These are phyloP conservation scores for Panicum hallii DNA, from an alignment of 202 grass and related monocot genomes.

Conservation along the genomic window DNA sequence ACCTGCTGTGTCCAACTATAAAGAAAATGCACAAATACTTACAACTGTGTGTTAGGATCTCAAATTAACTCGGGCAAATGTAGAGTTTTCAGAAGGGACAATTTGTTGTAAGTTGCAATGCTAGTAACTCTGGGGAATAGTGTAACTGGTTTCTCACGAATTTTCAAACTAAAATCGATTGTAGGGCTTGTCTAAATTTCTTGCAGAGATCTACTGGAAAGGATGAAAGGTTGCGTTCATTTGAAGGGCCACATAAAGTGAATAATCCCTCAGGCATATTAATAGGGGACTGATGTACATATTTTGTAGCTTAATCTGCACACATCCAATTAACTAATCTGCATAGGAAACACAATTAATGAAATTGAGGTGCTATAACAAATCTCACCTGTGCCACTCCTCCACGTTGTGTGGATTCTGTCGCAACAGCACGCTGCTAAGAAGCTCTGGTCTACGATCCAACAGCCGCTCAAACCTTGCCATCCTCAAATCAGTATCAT, in stretches of 20 bases:
- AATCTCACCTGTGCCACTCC: conserved; percentile 87
- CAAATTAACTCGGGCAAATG: not conserved
- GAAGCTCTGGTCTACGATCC: conserved; percentile 84
- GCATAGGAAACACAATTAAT: conserved; percentile 1
- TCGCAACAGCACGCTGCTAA: conserved; percentile 88
- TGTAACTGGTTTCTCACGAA: not conserved
- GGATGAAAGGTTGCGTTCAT: not conserved
- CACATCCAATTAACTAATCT: conserved; percentile 1
- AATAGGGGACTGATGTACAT: not conserved
- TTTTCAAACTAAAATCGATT: conserved; percentile 8
- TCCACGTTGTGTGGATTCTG: conserved; percentile 98
- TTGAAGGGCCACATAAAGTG: not conserved
- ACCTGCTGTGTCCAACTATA: not conserved
- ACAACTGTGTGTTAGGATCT: not conserved
- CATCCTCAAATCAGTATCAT: conserved; percentile 91
- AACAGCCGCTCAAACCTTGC: conserved; percentile 89
- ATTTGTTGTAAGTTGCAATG: not conserved
- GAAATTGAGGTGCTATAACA: conserved; percentile 35
- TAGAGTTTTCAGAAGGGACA: not conserved
- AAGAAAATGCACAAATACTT: not conserved
- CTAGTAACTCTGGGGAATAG: not conserved
- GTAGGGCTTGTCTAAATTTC: not conserved
- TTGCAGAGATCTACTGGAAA: conserved; percentile 4
- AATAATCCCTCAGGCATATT: not conserved
- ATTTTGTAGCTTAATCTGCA: conserved; percentile 15